These are phyloP conservation scores for Thecaphora frezii DNA, from an alignment of 1,284 basidiomycete species.

Conservation along the genomic window DNA sequence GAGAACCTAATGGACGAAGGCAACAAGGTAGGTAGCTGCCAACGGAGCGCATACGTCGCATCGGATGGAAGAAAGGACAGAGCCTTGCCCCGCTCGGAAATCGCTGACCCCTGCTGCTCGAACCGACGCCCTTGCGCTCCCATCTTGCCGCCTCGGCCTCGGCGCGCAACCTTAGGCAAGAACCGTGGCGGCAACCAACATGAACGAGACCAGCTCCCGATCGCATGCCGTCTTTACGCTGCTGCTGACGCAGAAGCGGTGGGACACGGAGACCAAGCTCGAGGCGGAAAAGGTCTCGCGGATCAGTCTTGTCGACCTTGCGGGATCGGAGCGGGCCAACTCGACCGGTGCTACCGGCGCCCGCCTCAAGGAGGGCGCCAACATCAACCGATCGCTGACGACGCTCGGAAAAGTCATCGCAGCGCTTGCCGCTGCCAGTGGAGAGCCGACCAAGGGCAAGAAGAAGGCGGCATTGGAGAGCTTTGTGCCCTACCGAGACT, in stretches of 20 bases:
- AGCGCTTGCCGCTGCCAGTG: conserved; percentile 44
- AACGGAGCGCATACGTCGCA: too few species aligned
- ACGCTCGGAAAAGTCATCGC: conserved; percentile 53
- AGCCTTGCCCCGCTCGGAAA: too few species aligned
- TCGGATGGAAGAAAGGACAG: too few species aligned
- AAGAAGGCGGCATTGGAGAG: conserved; percentile 43
- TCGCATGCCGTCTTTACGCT: conserved; percentile 55
- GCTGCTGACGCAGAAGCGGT: conserved; percentile 43
- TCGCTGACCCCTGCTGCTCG: background rate
- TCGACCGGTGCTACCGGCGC: conserved; percentile 57
- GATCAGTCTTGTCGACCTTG: conserved; percentile 54
- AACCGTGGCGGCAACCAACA: conserved; percentile 54
- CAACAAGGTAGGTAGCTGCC: conserved; percentile 69
- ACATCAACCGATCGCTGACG: conserved; percentile 52
- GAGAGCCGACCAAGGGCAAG: conserved; percentile 28
- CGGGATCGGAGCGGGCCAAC: conserved; percentile 55
- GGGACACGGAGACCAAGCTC: conserved; percentile 43
- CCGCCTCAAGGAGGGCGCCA: conserved; percentile 57
- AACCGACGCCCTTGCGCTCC: background rate
- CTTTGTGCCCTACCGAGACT: conserved; percentile 54
- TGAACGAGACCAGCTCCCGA: conserved; percentile 55
- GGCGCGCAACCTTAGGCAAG: conserved; percentile 26
- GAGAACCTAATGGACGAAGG: conserved; percentile 99
- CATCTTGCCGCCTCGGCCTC: background rate
- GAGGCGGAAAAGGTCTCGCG: conserved; percentile 53